Evolutionary conservation across 139 green algal species (phyloP), one percentile per base, ranked within the genome.

Genomic region (Klebsormidium nitens): DNA sequence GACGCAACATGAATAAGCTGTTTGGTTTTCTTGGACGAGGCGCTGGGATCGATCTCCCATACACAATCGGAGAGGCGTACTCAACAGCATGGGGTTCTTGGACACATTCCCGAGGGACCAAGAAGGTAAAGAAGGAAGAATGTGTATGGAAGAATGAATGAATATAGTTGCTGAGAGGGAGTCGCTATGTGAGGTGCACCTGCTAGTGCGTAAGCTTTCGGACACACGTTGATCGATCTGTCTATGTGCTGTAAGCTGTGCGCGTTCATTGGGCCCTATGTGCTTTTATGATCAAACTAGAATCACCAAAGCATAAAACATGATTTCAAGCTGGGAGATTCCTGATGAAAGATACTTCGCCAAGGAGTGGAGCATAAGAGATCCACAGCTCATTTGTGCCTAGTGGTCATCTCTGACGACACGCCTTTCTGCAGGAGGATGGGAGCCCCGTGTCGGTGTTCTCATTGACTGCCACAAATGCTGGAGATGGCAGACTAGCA

Each of bases 21-120:
- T 8, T 8, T 14, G 5, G 52, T 34, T 61, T 61, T 14, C 29
- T 61, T 34, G 52, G 52, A 17, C 17, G 52, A 32, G 52, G 52
- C 52, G 52, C n/a, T 5, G 52, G 8, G n/a, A 19, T 17, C 14
- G 71, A 68, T 40, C 59, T 78, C 50, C 71, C 71, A 19, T 78
- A 78, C 42, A 66, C 52, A 31, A 69, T 78, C 3, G 71, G 71
- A 28, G 71, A 78, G 32, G 36, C 71, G 31, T 78, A 78, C 11
- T 71, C 65, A n/a, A 39, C 65, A 0, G 65, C 71, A 31, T 78
- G 71, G 71, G 71, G 71, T 8, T 26, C 28, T 2, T 78, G 71
- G 71, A 74, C 64, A n/a, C 71, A 78, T 23, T 36, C 68, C 31
- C 47, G 36, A 47, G 71, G 71, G 17, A 78, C 71, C 26, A 58